Evolutionary conservation across 2,329 filamentous ascomycete genomes (phyloP).

Genomic region (Penicillium frequentans): DNA sequence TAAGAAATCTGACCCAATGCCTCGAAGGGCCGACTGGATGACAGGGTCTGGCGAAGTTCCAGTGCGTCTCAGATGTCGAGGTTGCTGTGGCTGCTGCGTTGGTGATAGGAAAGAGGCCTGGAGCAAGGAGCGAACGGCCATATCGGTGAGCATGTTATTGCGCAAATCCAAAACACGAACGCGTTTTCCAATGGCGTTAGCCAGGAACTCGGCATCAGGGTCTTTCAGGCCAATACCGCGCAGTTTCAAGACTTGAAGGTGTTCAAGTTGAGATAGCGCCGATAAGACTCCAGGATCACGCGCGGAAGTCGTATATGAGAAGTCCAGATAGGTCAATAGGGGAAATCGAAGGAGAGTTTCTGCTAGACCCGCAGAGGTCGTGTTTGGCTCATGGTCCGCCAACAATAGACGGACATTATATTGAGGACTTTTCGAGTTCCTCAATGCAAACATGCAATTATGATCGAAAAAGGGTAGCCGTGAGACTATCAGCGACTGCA

Average conservation of each 20-base stretch:
- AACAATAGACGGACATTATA: constrained; percentile 57
- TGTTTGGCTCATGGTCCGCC: constrained; percentile 58
- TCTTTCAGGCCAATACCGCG: constrained; percentile 56
- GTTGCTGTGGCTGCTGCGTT: constrained; percentile 1
- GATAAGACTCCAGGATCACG: constrained; percentile 51
- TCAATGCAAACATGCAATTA: constrained; percentile 54
- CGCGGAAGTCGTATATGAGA: constrained; percentile 55
- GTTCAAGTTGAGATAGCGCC: constrained; percentile 47
- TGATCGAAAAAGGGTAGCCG: constrained; percentile 64
- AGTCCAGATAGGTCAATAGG: constrained; percentile 57
- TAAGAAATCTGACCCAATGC: constrained; percentile 21
- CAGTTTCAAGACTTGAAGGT: constrained; percentile 59
- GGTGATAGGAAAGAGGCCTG: constrained; percentile 49
- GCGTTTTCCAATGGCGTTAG: constrained; percentile 51
- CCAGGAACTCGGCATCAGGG: constrained; percentile 52
- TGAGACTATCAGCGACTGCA: constrained; percentile 61
- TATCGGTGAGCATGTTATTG: constrained; percentile 59
- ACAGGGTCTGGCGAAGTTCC: constrained; percentile 8
- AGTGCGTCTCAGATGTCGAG: neutral
- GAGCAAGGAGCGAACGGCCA: constrained; percentile 53
- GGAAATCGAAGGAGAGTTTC: constrained; percentile 55
- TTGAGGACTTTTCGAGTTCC: constrained; percentile 25
- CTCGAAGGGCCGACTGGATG: constrained; percentile 7
- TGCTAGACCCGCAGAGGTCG: constrained; percentile 56
- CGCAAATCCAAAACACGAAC: constrained; percentile 59